phyloP scores from a whole-genome alignment of 2,329 filamentous ascomycete species.

The Waltergamsia citrina region DNA sequence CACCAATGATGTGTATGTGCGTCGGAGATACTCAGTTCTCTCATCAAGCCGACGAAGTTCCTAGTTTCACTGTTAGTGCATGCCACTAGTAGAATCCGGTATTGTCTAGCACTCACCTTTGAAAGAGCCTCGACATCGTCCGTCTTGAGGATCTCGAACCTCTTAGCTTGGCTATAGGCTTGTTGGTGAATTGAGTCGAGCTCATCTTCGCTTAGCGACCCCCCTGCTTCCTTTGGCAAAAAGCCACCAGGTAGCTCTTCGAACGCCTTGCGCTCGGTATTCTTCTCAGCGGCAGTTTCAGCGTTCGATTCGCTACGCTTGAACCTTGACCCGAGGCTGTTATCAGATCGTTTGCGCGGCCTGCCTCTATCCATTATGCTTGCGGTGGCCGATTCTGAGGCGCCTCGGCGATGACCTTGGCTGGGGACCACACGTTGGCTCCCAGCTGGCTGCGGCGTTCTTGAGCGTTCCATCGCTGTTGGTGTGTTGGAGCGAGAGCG shows the following conservation, averaged over 20 bases:
- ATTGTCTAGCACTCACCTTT: constrained; percentile 34
- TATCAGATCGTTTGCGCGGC: constrained; percentile 43
- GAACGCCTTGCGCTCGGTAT: constrained; percentile 46
- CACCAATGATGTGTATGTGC: constrained; percentile 65
- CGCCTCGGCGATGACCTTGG: constrained; percentile 38
- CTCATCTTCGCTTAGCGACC: constrained; percentile 37
- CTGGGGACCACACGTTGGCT: constrained; percentile 12
- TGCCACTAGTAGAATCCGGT: constrained; percentile 5
- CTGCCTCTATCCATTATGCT: constrained; percentile 53
- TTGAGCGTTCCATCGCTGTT: constrained; percentile 6
- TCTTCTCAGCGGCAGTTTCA: constrained; percentile 17
- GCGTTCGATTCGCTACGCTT: constrained; percentile 24
- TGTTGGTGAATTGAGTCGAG: constrained; percentile 45
- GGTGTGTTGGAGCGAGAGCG: constrained; percentile 15
- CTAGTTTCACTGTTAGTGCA: constrained; percentile 22
- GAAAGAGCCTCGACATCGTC: constrained; percentile 58
- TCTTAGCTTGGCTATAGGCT: constrained; percentile 50
- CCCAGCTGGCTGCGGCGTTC: constrained; percentile 18
- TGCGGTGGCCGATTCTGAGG: constrained; percentile 48
- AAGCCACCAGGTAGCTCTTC: constrained; percentile 52
- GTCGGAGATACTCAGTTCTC: constrained; percentile 67
- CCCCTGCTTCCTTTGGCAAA: constrained; percentile 40
- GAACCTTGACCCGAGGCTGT: constrained; percentile 22
- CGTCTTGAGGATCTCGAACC: constrained; percentile 54
- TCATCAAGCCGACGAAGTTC: constrained; percentile 71